A percentile compares a stretch with the other conserved stretches of the same genome.
These are phyloP conservation scores for Phlebopus sp. DNA, from an alignment of 1,284 basidiomycete species.

Conservation along the genomic window DNA sequence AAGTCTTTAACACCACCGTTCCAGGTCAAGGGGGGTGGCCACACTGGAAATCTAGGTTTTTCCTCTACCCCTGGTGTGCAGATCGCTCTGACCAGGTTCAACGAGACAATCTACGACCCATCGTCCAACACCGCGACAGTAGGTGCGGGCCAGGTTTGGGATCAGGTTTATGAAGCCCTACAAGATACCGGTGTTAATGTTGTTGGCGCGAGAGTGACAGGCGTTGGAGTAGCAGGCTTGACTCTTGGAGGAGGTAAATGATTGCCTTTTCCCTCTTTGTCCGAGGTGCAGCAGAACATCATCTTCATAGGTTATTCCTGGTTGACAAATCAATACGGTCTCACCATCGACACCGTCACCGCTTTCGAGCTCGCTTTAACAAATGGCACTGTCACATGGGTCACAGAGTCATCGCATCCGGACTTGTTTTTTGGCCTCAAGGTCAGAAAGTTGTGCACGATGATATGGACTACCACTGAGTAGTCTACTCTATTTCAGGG, in stretches of 20 bases:
- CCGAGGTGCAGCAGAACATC: not conserved
- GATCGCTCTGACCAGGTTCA: constrained; percentile 23
- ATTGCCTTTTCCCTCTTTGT: not conserved
- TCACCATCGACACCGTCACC: constrained; percentile 49
- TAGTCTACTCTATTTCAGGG: constrained; percentile 42
- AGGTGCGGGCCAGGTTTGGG: constrained; percentile 35
- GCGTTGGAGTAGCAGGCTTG: constrained; percentile 47
- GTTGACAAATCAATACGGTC: constrained; percentile 49
- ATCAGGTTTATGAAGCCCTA: constrained; percentile 42
- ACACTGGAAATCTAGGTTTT: constrained; percentile 23
- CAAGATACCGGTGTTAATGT: constrained; percentile 42
- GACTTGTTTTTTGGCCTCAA: constrained; percentile 51
- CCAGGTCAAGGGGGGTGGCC: constrained; percentile 57
- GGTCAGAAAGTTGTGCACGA: constrained; percentile 36
- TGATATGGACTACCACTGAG: constrained; percentile 36
- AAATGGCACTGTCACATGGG: constrained; percentile 39
- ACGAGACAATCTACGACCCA: constrained; percentile 14
- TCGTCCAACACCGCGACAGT: constrained; percentile 42
- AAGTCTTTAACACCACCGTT: not conserved
- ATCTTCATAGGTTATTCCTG: constrained; percentile 47
- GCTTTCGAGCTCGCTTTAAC: constrained; percentile 51
- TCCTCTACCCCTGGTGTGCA: constrained; percentile 35
- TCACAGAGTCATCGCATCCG: constrained; percentile 36
- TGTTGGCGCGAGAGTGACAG: constrained; percentile 44
- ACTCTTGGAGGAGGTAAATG: constrained; percentile 26